Conservation (phyloP, 805 yeast genomes). For the Candida suzukii region DNA sequence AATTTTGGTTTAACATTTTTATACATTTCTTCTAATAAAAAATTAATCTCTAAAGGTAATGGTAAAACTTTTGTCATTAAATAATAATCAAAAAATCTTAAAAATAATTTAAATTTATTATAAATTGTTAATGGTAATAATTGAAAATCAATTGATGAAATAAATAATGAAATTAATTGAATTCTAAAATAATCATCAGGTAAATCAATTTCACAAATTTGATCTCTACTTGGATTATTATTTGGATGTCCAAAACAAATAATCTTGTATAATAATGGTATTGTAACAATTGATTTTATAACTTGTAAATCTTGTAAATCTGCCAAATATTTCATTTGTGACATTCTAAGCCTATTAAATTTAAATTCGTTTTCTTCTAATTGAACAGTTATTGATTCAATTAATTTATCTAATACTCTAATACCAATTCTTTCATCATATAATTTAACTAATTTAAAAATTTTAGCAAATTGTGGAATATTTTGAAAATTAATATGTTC, state of each 20-base stretch:
- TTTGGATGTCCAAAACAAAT: slow-evolving; percentile 59
- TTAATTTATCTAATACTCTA: slow-evolving; percentile 48
- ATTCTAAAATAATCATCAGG: slow-evolving; percentile 69
- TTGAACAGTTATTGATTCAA: slow-evolving; percentile 61
- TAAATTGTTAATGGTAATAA: slow-evolving; percentile 6
- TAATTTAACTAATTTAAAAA: slow-evolving; percentile 31
- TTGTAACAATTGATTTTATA: slow-evolving; percentile 37
- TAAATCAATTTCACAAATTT: slow-evolving; percentile 41
- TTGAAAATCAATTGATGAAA: slow-evolving; percentile 23
- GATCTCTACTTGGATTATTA: slow-evolving; percentile 45
- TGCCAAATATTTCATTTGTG: slow-evolving; percentile 54
- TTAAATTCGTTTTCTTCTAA: slow-evolving; percentile 59
- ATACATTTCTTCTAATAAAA: slow-evolving; percentile 40
- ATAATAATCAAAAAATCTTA: slow-evolving; percentile 67
- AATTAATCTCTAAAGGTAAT: slow-evolving; percentile 54
- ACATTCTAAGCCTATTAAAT: slow-evolving; percentile 50
- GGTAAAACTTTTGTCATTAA: slow-evolving; percentile 53
- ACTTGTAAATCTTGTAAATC: slow-evolving; percentile 46
- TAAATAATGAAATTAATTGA: slow-evolving; percentile 40
- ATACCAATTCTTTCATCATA: slow-evolving; percentile 34
- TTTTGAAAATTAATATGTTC: slow-evolving; percentile 55
- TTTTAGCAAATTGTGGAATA: slow-evolving; percentile 39
- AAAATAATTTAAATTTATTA: slow-evolving; percentile 30
- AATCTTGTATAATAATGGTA: slow-evolving; percentile 48
- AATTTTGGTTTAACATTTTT: slow-evolving; percentile 25